phyloP scores from a whole-genome alignment of 768 basidiomycete genomes.

The Pleurotus cornucopiae region DNA sequence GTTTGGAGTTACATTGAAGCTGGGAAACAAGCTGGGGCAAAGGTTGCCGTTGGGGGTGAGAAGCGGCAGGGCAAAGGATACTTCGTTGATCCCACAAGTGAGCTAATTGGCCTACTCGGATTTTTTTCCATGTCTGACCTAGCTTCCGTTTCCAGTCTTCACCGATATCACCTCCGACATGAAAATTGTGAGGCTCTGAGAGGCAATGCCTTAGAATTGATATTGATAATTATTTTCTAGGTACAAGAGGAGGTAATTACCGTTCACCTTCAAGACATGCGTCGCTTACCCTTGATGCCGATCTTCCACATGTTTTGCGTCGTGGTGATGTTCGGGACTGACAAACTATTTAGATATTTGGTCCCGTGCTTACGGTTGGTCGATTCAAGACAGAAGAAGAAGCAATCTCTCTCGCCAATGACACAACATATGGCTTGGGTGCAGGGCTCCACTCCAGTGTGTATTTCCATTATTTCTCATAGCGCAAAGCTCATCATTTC shows the following conservation, averaged over 20 bases:
- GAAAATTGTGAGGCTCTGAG: constrained; percentile 64
- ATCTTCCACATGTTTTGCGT: constrained; percentile 9
- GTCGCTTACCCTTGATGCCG: neutral
- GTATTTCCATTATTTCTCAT: constrained; percentile 15
- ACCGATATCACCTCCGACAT: constrained; percentile 74
- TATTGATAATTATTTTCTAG: constrained; percentile 23
- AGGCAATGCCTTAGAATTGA: neutral
- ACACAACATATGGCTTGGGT: constrained; percentile 86
- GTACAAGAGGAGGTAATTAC: constrained; percentile 63
- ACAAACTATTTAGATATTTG: constrained; percentile 68
- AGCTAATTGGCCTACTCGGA: constrained; percentile 19
- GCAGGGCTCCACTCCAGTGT: constrained; percentile 86
- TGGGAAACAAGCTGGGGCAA: constrained; percentile 83
- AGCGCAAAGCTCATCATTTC: constrained; percentile 11
- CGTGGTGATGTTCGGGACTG: neutral
- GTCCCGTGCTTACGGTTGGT: constrained; percentile 83
- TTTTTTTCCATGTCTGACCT: neutral
- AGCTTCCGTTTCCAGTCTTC: constrained; percentile 53
- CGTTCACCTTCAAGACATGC: neutral
- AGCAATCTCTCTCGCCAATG: constrained; percentile 79
- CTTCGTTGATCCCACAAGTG: constrained; percentile 87
- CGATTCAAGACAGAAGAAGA: constrained; percentile 87
- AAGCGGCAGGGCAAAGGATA: constrained; percentile 77
- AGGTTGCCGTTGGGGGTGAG: constrained; percentile 71
- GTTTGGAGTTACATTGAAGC: constrained; percentile 86